Evolutionary conservation across 345 rosid species (phyloP).

Genomic region (Limnanthes douglasii): DNA sequence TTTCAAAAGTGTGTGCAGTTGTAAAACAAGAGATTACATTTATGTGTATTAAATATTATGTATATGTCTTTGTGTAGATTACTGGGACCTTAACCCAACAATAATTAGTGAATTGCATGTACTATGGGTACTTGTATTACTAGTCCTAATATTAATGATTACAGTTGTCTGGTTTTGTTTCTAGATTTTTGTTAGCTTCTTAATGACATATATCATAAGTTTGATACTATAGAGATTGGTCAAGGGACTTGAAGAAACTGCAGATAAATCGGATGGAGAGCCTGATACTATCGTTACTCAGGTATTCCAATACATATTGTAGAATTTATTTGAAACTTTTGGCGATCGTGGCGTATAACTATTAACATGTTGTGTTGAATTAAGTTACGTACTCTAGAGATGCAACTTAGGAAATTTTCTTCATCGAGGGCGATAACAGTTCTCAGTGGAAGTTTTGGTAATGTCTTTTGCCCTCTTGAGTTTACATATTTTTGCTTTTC

Average conservation of each 20-base stretch:
- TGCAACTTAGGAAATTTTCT: constrained; percentile 51
- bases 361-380: constrained; percentile 1
- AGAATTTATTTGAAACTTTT: not conserved
- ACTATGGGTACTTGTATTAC: too few relatives aligned
- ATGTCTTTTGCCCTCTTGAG: constrained; percentile 3
- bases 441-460: constrained; percentile 52
- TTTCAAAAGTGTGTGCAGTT: too few relatives aligned
- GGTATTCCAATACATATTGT: too few relatives aligned
- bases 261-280: constrained; percentile 36
- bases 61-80: too few relatives aligned
- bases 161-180: too few relatives aligned
- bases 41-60: too few relatives aligned
- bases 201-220: not conserved
- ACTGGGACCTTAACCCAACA: too few relatives aligned
- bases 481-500: not conserved
- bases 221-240: constrained; percentile 29
- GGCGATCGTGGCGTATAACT: not conserved
- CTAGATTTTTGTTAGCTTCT: not conserved
- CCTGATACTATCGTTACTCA: constrained; percentile 16
- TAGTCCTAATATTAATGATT: too few relatives aligned
- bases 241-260: constrained; percentile 42
- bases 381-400: not conserved
- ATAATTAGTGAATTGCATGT: constrained; percentile 89
- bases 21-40: too few relatives aligned
- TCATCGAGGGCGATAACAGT: constrained; percentile 65